These are phyloP conservation scores for Diaporthe longicolla DNA, from an alignment of 2,329 filamentous ascomycete species.

Conservation along the genomic window DNA sequence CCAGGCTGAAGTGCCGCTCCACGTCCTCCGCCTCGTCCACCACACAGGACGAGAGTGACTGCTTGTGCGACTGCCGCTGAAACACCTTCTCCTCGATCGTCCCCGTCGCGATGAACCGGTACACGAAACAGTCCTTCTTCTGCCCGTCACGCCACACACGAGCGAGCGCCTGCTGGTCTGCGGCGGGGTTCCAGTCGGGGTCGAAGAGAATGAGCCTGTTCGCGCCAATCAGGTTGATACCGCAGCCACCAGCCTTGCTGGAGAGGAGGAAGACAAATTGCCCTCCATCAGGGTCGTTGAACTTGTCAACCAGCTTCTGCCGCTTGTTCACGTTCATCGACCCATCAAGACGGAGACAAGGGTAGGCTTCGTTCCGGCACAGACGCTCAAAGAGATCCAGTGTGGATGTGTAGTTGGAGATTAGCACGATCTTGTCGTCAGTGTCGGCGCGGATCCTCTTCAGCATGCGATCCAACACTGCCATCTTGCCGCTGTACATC, in stretches of 20 bases:
- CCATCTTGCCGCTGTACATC: conserved; percentile 99
- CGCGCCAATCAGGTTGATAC: conserved; percentile 93
- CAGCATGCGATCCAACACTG: conserved; percentile 97
- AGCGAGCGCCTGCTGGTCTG: conserved; percentile 95
- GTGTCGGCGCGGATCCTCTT: conserved; percentile 95
- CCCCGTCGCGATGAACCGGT: conserved; percentile 98
- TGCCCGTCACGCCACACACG: conserved; percentile 99
- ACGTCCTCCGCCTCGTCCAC: conserved; percentile 98
- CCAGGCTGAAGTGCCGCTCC: conserved; percentile 94
- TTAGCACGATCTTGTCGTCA: conserved; percentile 98
- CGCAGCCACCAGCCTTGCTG: conserved; percentile 96
- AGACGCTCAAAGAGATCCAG: conserved; percentile 94
- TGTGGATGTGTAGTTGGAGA: conserved; percentile 98
- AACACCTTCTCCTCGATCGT: conserved; percentile 99
- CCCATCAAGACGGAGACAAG: conserved; percentile 89
- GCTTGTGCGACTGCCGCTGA: conserved; percentile 97
- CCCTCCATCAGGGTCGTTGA: conserved; percentile 90
- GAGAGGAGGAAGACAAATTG: conserved; percentile 98
- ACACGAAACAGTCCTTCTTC: conserved; percentile 99
- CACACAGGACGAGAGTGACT: conserved; percentile 94
- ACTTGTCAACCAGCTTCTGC: conserved; percentile 96
- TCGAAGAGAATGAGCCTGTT: conserved; percentile 97
- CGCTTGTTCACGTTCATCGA: conserved; percentile 99
- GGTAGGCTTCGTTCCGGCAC: conserved; percentile 88
- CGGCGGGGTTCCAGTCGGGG: conserved; percentile 97